phyloP scores from a whole-genome alignment of 768 basidiomycete genomes.

The Russula griseocarnosa region DNA sequence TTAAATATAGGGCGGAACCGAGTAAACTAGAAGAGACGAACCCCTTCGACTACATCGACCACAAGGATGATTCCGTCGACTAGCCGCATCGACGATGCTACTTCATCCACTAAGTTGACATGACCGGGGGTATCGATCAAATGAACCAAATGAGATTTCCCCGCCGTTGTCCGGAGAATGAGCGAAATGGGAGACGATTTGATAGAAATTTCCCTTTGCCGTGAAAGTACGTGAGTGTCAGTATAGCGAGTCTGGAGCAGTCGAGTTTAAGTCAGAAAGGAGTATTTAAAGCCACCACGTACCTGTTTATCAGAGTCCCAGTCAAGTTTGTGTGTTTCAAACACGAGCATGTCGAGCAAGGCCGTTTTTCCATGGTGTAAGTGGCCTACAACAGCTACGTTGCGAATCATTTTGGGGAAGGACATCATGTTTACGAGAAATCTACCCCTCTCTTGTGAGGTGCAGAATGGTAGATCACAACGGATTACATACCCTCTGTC shows the following conservation, averaged over 20 bases:
- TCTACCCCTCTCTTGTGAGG: constrained; percentile 41
- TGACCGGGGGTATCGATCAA: constrained; percentile 97
- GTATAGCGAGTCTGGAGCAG: constrained; percentile 79
- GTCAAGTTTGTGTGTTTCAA: constrained; percentile 91
- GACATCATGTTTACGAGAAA: constrained; percentile 89
- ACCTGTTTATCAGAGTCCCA: constrained; percentile 89
- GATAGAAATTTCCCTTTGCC: constrained; percentile 87
- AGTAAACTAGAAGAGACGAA: constrained; percentile 34
- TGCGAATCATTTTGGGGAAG: constrained; percentile 92
- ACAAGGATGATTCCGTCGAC: constrained; percentile 90
- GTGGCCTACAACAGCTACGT: constrained; percentile 94
- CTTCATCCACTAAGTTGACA: constrained; percentile 98
- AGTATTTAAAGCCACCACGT: not conserved
- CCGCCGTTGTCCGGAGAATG: constrained; percentile 73
- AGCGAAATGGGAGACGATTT: constrained; percentile 98
- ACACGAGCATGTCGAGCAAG: constrained; percentile 93
- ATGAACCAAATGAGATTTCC: constrained; percentile 92
- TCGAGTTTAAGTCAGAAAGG: constrained; percentile 18
- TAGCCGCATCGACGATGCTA: constrained; percentile 79
- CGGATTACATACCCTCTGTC: constrained; percentile 76
- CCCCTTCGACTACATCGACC: constrained; percentile 98
- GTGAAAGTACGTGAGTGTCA: constrained; percentile 87
- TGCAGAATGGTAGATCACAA: not conserved
- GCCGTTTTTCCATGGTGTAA: constrained; percentile 98
- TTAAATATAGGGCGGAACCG: constrained; percentile 19